Evolutionary conservation across 176 grass and related monocot species (phyloP), one percentile per base, ranked within the genome.

Genomic region (Lolium rigidum): DNA sequence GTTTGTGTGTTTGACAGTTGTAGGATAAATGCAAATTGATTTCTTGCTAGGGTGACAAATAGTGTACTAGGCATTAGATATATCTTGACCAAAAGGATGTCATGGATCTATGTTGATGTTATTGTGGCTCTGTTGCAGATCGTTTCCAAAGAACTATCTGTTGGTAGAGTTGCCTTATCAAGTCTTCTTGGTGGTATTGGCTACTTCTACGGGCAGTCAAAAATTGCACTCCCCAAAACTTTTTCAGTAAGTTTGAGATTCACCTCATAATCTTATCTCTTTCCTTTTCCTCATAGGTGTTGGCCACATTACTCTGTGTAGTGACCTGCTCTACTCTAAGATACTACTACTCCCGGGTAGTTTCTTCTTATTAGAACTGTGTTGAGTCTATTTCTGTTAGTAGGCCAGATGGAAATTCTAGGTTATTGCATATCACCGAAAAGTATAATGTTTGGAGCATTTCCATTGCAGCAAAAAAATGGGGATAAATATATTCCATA

Each of bases 131-230:
- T 77, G 61, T 87, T 89, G 65, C 89, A 96, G 94, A 83, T 92
- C 38, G 62, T 84, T 84, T 78, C 87, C 80, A 91, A 88, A 86
- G 78, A 90, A 65, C 76, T 91, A 70, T 70, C 81, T 74, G 92
- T 91, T 79, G 97, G 97, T 63, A 90, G 88, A 88, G 86, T 94
- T 80, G 97, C 97, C 54, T 90, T 96, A 48, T 91, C 87, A 72
- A 98, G 89, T 92, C 90, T 98, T 75, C 86, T 98, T 73, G 97
- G 97, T 55, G 92, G 97, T 22, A 83, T 98, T 73, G 97, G 97
- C 70, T 98, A 94, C 67, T 98, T 98, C 92, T 95, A 90, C 46
- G 97, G 97, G 70, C 97, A 98, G 62, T 98, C 94, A 69, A 94
- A 81, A 94, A 91, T 98, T 92, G 92, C 97, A 3, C 84, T 98